Conservation (phyloP, 2,329 filamentous ascomycete genomes). For the Intubia oerlemansii region DNA sequence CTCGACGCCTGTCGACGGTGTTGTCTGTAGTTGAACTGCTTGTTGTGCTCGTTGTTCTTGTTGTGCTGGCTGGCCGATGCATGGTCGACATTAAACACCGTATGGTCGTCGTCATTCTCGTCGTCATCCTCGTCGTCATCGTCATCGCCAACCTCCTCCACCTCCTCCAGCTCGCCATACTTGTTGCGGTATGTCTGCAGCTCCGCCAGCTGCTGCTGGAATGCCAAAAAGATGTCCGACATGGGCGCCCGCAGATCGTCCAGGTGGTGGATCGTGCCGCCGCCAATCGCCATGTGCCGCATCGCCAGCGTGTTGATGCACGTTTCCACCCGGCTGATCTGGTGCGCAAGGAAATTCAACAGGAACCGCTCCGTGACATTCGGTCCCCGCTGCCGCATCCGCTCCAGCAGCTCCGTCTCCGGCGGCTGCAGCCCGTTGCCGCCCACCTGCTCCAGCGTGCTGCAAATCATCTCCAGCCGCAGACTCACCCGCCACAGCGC, state of each 20-base stretch:
- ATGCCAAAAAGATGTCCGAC: conserved; percentile 40
- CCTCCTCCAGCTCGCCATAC: conserved; percentile 22
- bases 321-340: conserved; percentile 88
- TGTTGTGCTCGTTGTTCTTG: too few relatives aligned
- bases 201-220: conserved; percentile 40
- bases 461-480: conserved; percentile 83
- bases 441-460: conserved; percentile 53
- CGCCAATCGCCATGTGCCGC: conserved; percentile 57
- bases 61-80: too few relatives aligned
- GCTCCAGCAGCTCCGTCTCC: conserved; percentile 64
- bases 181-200: conserved; percentile 36
- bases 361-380: conserved; percentile 80
- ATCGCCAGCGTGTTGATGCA: conserved; percentile 62
- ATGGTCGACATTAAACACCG: too few relatives aligned
- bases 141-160: conserved; percentile 3
- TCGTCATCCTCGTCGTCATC: too few relatives aligned
- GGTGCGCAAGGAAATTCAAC: conserved; percentile 79
- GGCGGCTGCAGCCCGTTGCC: conserved; percentile 48
- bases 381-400: conserved; percentile 42
- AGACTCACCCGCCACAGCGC: conserved; percentile 74
- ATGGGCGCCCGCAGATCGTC: conserved; percentile 63
- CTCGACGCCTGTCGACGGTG: too few relatives aligned
- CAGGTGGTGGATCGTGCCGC: conserved; percentile 37
- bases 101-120: too few relatives aligned
- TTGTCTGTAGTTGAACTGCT: too few relatives aligned